Conservation (phyloP, 148 eudicot species). For the Pharnaceum exiguum region DNA sequence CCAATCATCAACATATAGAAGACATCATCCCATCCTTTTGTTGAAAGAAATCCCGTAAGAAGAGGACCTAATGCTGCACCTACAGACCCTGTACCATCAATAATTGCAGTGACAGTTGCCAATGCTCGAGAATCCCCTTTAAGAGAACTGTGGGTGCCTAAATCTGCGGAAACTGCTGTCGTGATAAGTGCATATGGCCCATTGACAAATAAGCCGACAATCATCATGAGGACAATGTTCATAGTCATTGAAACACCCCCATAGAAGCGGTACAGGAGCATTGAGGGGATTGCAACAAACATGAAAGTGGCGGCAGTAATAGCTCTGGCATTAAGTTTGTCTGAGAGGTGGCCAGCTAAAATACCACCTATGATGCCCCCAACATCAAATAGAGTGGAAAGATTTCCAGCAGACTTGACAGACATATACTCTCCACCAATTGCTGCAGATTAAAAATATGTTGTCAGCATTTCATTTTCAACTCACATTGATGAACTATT, state of each 20-base stretch:
- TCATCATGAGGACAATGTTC: slow-evolving; percentile 82
- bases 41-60: slow-evolving; percentile 81
- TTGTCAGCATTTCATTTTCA: neutral
- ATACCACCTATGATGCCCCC: slow-evolving; percentile 95
- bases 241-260: slow-evolving; percentile 58
- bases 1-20: slow-evolving; percentile 68
- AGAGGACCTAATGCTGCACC: slow-evolving; percentile 97
- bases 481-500: no score
- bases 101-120: slow-evolving; percentile 98
- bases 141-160: slow-evolving; percentile 88
- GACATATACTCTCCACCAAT: slow-evolving; percentile 83
- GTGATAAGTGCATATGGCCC: slow-evolving; percentile 98
- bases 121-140: slow-evolving; percentile 87
- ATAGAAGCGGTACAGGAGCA: slow-evolving; percentile 73
- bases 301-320: slow-evolving; percentile 85
- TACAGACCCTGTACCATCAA: slow-evolving; percentile 93
- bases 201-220: slow-evolving; percentile 75
- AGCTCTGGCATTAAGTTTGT: slow-evolving; percentile 83
- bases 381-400: slow-evolving; percentile 88
- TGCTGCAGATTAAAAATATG: slow-evolving; percentile 36
- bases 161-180: slow-evolving; percentile 96
- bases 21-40: slow-evolving; percentile 81
- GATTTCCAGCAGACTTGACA: slow-evolving; percentile 90
- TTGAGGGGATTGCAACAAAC: slow-evolving; percentile 76
- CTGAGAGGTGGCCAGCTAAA: slow-evolving; percentile 85